Percentiles rank a stretch among this genome's conserved stretches.
Evolutionary conservation across 78 protist species (phyloP).

Genomic region (Dictyostelium intermedium): DNA sequence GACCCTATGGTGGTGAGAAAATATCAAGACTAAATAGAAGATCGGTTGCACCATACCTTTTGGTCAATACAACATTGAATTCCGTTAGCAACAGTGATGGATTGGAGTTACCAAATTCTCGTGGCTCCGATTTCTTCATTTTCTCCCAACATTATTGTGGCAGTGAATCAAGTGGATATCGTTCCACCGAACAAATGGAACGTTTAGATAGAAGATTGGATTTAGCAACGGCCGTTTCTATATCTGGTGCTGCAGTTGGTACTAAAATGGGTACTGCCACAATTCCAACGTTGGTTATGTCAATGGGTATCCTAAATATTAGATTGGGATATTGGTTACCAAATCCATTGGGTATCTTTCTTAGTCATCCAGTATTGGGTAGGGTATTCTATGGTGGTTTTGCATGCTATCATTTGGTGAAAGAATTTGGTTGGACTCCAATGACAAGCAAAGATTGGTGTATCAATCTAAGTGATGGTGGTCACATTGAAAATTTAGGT

Average conservation of each 20-base stretch:
- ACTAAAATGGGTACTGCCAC: conserved; percentile 80
- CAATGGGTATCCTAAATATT: conserved; percentile 60
- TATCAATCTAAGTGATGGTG: conserved; percentile 62
- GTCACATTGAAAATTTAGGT: conserved; percentile 69
- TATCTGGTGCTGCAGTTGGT: conserved; percentile 75
- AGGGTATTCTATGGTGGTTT: conserved; percentile 76
- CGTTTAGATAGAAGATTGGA: conserved; percentile 58
- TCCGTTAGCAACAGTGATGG: conserved; percentile 30
- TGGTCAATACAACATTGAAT: conserved; percentile 60
- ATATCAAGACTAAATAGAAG: conserved; percentile 44
- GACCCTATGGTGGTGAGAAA: conserved; percentile 72
- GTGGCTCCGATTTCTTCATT: conserved; percentile 70
- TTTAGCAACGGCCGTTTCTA: conserved; percentile 69
- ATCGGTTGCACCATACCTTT: conserved; percentile 57
- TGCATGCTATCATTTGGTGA: conserved; percentile 75
- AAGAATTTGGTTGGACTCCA: conserved; percentile 78
- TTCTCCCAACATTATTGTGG: conserved; percentile 69
- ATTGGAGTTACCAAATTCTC: conserved; percentile 14
- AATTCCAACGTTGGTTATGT: conserved; percentile 66
- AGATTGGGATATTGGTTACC: conserved; percentile 77
- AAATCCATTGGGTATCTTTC: conserved; percentile 66
- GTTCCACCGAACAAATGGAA: conserved; percentile 77
- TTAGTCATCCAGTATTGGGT: conserved; percentile 60
- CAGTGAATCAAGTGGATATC: conserved; percentile 41
- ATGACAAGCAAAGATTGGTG: conserved; percentile 77